Evolutionary conservation across 805 yeast species (phyloP).

Genomic region (Cyberlindnera mrakii): DNA sequence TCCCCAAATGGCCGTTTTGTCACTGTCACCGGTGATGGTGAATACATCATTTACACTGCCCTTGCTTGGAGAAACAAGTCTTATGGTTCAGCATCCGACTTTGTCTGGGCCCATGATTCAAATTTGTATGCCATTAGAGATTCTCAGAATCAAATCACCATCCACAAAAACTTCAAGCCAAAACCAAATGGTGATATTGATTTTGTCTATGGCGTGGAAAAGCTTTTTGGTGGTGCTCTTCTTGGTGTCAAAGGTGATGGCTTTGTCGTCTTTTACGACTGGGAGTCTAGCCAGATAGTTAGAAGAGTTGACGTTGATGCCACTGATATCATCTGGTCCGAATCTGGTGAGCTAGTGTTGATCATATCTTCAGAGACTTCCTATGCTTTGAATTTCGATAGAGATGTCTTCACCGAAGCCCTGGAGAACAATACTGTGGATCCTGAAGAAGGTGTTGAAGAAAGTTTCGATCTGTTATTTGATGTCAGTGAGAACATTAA

Average conservation of each 20-base stretch:
- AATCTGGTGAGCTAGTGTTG: slow-evolving; percentile 83
- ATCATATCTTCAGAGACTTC: slow-evolving; percentile 66
- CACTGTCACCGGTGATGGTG: slow-evolving; percentile 97
- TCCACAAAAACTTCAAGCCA: slow-evolving; percentile 82
- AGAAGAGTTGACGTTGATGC: slow-evolving; percentile 88
- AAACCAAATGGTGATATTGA: slow-evolving; percentile 57
- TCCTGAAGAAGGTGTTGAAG: slow-evolving; percentile 85
- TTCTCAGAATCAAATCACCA: slow-evolving; percentile 54
- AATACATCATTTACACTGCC: slow-evolving; percentile 91
- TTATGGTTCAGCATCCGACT: slow-evolving; percentile 84
- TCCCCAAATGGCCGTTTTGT: slow-evolving; percentile 98
- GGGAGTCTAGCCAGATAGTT: slow-evolving; percentile 84
- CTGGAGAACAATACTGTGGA: slow-evolving; percentile 50
- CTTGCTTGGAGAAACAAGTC: slow-evolving; percentile 97
- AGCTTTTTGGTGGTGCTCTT: slow-evolving; percentile 83
- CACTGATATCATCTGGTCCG: slow-evolving; percentile 81
- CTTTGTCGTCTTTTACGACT: slow-evolving; percentile 83
- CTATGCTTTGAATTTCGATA: slow-evolving; percentile 70
- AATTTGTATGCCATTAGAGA: slow-evolving; percentile 82
- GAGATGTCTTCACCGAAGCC: slow-evolving; percentile 60
- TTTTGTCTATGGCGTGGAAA: slow-evolving; percentile 67
- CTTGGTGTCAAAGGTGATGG: slow-evolving; percentile 82
- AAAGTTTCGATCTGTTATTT: slow-evolving; percentile 74
- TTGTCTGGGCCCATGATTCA: slow-evolving; percentile 93
- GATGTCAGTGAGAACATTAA: slow-evolving; percentile 78